A percentile compares a stretch with the other conserved stretches of the same genome.
Conservation (phyloP, 2,329 filamentous ascomycete species). For the Furcasterigmium furcatum region DNA sequence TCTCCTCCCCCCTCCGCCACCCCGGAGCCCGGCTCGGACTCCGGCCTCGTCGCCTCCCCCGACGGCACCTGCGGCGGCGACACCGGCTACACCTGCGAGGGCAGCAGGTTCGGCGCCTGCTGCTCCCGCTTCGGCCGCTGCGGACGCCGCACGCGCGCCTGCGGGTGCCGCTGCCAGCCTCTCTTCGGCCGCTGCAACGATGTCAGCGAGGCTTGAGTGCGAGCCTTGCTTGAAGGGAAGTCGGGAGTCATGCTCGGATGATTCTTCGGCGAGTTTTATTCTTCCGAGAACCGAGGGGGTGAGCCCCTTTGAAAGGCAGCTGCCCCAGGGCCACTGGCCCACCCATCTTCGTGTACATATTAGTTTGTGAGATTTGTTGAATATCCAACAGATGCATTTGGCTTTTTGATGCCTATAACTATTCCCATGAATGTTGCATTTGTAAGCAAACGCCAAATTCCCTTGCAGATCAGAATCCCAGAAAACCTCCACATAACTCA, state of each 20-base stretch:
- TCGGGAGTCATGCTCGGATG: too few species aligned
- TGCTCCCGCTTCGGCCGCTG: constrained; percentile 38
- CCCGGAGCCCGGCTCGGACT: not conserved
- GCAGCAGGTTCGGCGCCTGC: constrained; percentile 37
- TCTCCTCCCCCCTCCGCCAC: constrained; percentile 2
- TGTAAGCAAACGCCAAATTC: not conserved
- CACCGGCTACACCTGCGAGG: constrained; percentile 34
- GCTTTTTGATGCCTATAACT: too few species aligned
- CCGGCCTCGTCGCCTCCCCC: constrained; percentile 24
- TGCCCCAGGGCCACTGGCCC: too few species aligned
- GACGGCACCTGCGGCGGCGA: constrained; percentile 37
- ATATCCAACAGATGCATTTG: too few species aligned
- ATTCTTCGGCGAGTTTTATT: too few species aligned
- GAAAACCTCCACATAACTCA: too few species aligned
- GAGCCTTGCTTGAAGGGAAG: too few species aligned
- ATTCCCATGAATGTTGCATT: too few species aligned
- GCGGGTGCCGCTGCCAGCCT: constrained; percentile 30
- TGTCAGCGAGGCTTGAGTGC: not conserved
- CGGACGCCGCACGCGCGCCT: constrained; percentile 28
- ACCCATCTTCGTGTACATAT: not conserved
- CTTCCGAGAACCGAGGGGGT: too few species aligned
- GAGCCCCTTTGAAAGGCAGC: too few species aligned
- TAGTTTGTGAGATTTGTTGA: too few species aligned
- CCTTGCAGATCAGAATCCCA: not conserved
- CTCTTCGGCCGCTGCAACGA: constrained; percentile 27